Conservation (phyloP, 495 filamentous ascomycete species). For the Zalerion maritima region DNA sequence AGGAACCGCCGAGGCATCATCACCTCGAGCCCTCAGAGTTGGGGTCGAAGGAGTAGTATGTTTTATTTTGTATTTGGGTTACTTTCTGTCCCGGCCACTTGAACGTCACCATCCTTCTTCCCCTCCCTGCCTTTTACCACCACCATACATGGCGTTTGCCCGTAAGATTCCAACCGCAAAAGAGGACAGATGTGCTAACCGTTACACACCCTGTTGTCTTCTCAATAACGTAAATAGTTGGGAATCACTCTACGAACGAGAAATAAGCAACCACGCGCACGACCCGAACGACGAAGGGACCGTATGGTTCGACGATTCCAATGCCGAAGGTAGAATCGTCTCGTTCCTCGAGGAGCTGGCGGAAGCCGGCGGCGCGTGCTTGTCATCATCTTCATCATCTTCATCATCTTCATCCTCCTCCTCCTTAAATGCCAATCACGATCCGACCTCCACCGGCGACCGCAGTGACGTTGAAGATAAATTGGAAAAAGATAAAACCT, state of each 20-base stretch:
- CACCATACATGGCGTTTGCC: background rate
- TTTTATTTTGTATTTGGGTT: slow-evolving; percentile 3
- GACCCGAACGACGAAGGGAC: slow-evolving; percentile 52
- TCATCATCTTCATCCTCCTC: no score
- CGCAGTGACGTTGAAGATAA: slow-evolving; percentile 2
- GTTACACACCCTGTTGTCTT: background rate
- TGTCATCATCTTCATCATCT: no score
- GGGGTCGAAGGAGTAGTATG: slow-evolving; percentile 58
- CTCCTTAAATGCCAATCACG: slow-evolving; percentile 1
- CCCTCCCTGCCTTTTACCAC: background rate
- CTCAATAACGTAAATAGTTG: slow-evolving; percentile 32
- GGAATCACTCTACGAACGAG: slow-evolving; percentile 48
- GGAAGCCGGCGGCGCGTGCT: slow-evolving; percentile 6
- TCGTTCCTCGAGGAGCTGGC: slow-evolving; percentile 31
- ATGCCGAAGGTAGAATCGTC: slow-evolving; percentile 48
- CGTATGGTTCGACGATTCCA: slow-evolving; percentile 63
- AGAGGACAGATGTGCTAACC: slow-evolving; percentile 3
- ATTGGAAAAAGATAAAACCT: no score
- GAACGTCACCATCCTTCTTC: background rate
- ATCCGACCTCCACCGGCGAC: slow-evolving; percentile 5
- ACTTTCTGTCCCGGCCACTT: background rate
- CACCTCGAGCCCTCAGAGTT: slow-evolving; percentile 50
- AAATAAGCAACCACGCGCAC: slow-evolving; percentile 44
- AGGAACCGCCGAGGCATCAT: slow-evolving; percentile 16
- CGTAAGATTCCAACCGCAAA: background rate